These are phyloP conservation scores for Aegilops sharonensis DNA, from an alignment of 176 grass and related monocot species.

Conservation along the genomic window DNA sequence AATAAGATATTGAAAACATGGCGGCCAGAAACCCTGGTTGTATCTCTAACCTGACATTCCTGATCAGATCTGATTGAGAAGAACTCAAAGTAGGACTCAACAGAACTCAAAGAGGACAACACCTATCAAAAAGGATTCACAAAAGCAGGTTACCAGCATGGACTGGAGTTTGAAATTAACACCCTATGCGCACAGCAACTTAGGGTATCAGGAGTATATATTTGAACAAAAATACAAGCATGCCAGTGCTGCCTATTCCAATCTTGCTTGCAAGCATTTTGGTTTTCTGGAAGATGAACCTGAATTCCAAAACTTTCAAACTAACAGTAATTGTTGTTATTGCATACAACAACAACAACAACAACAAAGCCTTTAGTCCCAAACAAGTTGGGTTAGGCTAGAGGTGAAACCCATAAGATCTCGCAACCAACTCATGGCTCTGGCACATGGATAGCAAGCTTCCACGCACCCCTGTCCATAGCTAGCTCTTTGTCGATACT, in stretches of 20 bases:
- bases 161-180: constrained; percentile 22
- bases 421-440: too few species aligned
- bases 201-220: constrained; percentile 11
- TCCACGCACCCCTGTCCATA: too few species aligned
- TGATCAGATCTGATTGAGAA: constrained; percentile 68
- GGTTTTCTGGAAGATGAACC: constrained; percentile 12
- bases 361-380: too few species aligned
- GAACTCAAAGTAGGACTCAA: constrained; percentile 83
- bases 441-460: too few species aligned
- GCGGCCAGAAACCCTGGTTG: constrained; percentile 7
- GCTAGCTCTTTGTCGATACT: too few species aligned
- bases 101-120: constrained; percentile 73
- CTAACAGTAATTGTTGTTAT: background rate
- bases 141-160: constrained; percentile 1
- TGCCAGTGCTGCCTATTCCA: constrained; percentile 9
- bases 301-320: constrained; percentile 1
- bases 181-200: constrained; percentile 9
- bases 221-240: constrained; percentile 23
- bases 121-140: constrained; percentile 52
- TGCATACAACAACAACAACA: background rate
- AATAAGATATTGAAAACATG: constrained; percentile 31
- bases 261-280: constrained; percentile 28
- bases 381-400: too few species aligned
- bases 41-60: constrained; percentile 64
- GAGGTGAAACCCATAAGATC: too few species aligned